Evolutionary conservation across 2,329 filamentous ascomycete genomes (phyloP), one percentile per base, ranked within the genome.

Genomic region (Tothia fuscella): DNA sequence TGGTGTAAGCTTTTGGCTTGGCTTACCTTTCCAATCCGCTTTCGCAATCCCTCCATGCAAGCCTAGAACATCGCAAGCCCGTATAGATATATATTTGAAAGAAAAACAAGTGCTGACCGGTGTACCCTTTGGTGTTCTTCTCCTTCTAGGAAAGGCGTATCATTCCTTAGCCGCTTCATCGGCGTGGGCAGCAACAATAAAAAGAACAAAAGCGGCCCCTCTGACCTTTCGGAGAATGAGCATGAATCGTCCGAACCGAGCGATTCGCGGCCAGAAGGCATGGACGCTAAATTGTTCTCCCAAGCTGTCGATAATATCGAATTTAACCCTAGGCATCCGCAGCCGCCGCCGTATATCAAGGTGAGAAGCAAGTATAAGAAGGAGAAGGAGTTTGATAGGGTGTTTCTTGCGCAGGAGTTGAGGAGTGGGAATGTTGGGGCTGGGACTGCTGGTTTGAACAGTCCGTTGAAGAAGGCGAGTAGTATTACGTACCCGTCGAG

Each of bases 341-440:
- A 88, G 42, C 88, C 89, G 3, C 86, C 88, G 2, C 78, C 84
- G 20, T 96, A 96, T 55, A 91, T 96, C 53, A 85, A 86, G 49
- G 81, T 94, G 46, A 78, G 80, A 48, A 67, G 80, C 2, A 79
- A 85, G 55, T 78, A 87, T 60, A 94, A 93, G 61, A 87, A 82
- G 54, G 67, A 72, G 17, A 78, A 77, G 51, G 82, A 89, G 41
- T 95, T 96, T 55, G 78, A 91, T 56, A 80, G 79, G 35, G 68
- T 94, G 45, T 98, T 98, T 56, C 72, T 96, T 3, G 88, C 91
- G 3, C 91, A 98, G 62, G 83, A 96, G 59, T 66, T 96, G 31
- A 28, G n/a, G 12, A 31, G 28, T 6, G 41, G 34, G 10, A 20
- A 17, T 12, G 55, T 53, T 2, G 51, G 40, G 14, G 13, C 16